These are phyloP conservation scores for Penicillium sp. DNA, from an alignment of 2,329 filamentous ascomycete genomes.

Conservation along the genomic window DNA sequence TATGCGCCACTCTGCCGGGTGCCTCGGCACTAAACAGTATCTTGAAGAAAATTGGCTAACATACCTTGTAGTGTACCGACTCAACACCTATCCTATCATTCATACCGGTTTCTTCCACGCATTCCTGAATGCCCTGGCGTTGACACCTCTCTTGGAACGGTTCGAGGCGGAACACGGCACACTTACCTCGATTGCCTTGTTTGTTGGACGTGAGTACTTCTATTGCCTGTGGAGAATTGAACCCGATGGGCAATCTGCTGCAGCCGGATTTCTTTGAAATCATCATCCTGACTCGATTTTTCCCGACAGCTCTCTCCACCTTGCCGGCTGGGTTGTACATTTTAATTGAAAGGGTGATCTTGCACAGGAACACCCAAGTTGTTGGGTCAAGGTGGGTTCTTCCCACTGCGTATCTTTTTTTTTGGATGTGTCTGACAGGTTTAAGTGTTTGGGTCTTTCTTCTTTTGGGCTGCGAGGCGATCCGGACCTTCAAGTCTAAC, in stretches of 20 bases:
- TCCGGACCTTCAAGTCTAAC: constrained; percentile 82
- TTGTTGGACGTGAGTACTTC: constrained; percentile 79
- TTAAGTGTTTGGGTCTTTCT: constrained; percentile 89
- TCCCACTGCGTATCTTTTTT: not conserved
- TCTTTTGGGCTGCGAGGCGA: constrained; percentile 80
- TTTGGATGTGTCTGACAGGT: constrained; percentile 22
- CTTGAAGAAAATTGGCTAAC: constrained; percentile 8
- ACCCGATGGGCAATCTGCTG: not conserved
- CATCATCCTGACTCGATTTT: constrained; percentile 23
- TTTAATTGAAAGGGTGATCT: constrained; percentile 73
- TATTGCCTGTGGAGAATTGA: not conserved
- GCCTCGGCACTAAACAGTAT: not conserved
- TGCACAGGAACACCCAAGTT: constrained; percentile 74
- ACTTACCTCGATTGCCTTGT: constrained; percentile 82
- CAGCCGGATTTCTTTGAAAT: not conserved
- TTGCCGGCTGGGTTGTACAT: constrained; percentile 84
- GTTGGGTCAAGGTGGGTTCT: constrained; percentile 77
- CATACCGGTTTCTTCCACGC: constrained; percentile 83
- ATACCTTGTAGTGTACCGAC: constrained; percentile 73
- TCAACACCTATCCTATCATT: constrained; percentile 90
- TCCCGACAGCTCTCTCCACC: constrained; percentile 77
- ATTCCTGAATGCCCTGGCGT: constrained; percentile 76
- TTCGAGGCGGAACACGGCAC: constrained; percentile 95
- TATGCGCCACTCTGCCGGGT: constrained; percentile 54
- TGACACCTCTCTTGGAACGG: constrained; percentile 87